Evolutionary conservation across 768 basidiomycete genomes (phyloP), one percentile per base, ranked within the genome.

Genomic region (Mycena olivaceomarginata): DNA sequence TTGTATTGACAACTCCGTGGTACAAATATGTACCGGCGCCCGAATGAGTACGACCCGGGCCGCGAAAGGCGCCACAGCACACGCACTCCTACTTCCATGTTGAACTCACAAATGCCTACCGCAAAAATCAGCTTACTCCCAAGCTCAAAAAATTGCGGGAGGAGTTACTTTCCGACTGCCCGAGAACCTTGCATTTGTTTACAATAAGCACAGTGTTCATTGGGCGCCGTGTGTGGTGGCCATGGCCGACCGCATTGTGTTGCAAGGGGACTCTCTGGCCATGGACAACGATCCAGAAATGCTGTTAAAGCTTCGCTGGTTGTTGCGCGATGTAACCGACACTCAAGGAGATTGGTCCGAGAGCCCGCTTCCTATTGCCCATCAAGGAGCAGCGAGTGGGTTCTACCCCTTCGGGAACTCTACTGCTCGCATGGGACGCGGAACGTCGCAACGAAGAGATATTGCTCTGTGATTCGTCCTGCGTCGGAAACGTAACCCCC

Each of bases 141-240:
- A 56, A 56, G 53, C 53, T 56, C 53, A 56, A 56, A 56, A 56
- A 22, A 8, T 56, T 56, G 53, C 20, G n/a, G 22, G 53, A 56
- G n/a, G 53, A 56, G n/a, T n/a, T 56, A 56, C 53, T 56, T 56
- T 56, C 53, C 11, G 20, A 6, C 53, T 56, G 53, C 53, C 53
- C 22, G n/a, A 56, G 53, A 20, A 56, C 53, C 53, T 56, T n/a
- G 53, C n/a, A 9, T 56, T 56, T 12, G 53, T 56, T 8, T 56
- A 56, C 53, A 56, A 56, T 56, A 56, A 56, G n/a, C 53, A 56
- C 53, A 20, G 53, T 56, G 53, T 56, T 56, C 53, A 56, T 56
- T 56, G 53, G 53, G 53, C 53, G 22, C 53, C 53, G 20, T 56
- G 53, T 56, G 5, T 56, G n/a, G n/a, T 56, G 9, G 53, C 22